Evolutionary conservation across 352 stramenopile species (phyloP).

Genomic region (Phytophthora cajani): DNA sequence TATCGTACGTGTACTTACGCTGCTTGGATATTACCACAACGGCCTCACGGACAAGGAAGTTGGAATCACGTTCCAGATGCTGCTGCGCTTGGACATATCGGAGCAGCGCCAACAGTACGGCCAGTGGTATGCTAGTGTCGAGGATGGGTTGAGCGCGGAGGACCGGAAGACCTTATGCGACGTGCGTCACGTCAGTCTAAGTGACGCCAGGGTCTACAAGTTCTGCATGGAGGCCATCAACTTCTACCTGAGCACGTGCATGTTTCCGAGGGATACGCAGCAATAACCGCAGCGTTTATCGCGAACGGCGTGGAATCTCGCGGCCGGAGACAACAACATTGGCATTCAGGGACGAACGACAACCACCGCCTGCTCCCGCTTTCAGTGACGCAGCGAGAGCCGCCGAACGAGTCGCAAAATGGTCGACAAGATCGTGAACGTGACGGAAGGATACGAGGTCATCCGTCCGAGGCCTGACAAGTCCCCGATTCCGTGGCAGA

Average conservation of each 20-base stretch:
- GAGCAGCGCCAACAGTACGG: slow-evolving; percentile 71
- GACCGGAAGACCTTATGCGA: slow-evolving; percentile 47
- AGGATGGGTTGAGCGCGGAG: slow-evolving; percentile 15
- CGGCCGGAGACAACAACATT: slow-evolving; percentile 57
- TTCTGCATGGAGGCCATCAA: slow-evolving; percentile 82
- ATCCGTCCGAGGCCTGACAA: slow-evolving; percentile 46
- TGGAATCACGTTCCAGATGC: slow-evolving; percentile 48
- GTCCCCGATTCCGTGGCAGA: background rate
- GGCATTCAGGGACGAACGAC: slow-evolving; percentile 93
- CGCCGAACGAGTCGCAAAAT: slow-evolving; percentile 68
- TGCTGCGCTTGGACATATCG: slow-evolving; percentile 74
- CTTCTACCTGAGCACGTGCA: slow-evolving; percentile 83
- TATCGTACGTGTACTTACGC: slow-evolving; percentile 66
- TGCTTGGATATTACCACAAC: slow-evolving; percentile 87
- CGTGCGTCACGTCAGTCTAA: slow-evolving; percentile 75
- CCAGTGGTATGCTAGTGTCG: slow-evolving; percentile 64
- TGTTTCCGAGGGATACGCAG: slow-evolving; percentile 85
- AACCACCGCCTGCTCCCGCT: slow-evolving; percentile 81
- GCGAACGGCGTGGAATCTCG: slow-evolving; percentile 49
- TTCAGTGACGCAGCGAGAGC: slow-evolving; percentile 67
- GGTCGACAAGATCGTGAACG: slow-evolving; percentile 70
- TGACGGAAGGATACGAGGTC: slow-evolving; percentile 45
- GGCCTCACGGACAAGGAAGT: slow-evolving; percentile 67
- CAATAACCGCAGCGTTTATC: slow-evolving; percentile 78
- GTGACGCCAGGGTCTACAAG: slow-evolving; percentile 49